Evolutionary conservation across 257 asterid species (phyloP), one percentile per base, ranked within the genome.

Genomic region (Pogostemon cablin): DNA sequence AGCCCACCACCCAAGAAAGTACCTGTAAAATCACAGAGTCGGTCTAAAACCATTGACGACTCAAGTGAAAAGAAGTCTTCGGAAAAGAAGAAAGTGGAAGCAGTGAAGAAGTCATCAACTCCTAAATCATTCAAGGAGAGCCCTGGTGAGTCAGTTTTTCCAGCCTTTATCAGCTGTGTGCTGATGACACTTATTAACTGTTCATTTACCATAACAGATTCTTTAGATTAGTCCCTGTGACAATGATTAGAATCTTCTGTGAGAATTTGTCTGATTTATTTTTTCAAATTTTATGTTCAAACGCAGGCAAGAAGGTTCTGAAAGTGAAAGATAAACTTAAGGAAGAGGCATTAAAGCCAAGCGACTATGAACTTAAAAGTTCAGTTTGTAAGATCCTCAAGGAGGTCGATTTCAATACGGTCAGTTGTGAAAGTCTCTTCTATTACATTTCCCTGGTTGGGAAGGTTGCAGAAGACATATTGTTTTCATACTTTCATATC

Each of bases 371-470:
- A 55, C 85, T 87, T 17, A 76, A 66, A 55, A 65, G 52, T 46
- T 78, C 83, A 1, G 74, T 83, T 54, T 75, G 84, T 77, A 86
- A 81, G 75, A 76, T 79, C 67, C 87, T 87, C 55, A 83, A 85
- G 74, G 86, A 79, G 71, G 91, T 87, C 8, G 89, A 87, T 80
- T 87, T 87, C 83, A 85, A 81, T 74, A 87, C 86, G 76, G 95
- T 85, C 66, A 77, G 91, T 68, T 8, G 60, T 59, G 52, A 7
- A 25, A 43, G 40, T 72, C 47, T 77, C 40, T 48, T 37, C 62
- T 34, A 25, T 15, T 58, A 11, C 43, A 34, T 71, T 52, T 76
- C 54, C 32, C 11, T 63, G 53, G 9, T 9, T 71, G n/a, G 0
- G 64, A 15, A 56, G 49, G 20, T 42, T 49, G 48, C 20, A 4